Percentiles rank a stretch among this genome's conserved stretches.
Evolutionary conservation across 352 stramenopile species (phyloP).

Genomic region (Globisporangium paroecandrum): DNA sequence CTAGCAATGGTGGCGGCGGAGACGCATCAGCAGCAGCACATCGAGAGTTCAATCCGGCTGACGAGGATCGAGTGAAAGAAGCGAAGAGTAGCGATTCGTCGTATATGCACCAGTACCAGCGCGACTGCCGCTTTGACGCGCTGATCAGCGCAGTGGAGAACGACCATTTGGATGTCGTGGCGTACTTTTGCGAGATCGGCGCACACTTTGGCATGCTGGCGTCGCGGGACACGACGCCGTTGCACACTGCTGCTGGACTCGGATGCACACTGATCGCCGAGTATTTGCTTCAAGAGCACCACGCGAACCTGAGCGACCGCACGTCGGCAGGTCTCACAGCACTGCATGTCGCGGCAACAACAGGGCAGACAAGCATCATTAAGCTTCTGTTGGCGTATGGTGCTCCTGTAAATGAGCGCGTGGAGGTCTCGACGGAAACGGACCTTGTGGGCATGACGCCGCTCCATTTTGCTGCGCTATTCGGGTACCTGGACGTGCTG

Average conservation of each 20-base stretch:
- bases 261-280: slow-evolving; percentile 16
- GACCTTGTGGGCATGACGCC: slow-evolving; percentile 22
- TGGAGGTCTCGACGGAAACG: not conserved
- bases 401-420: slow-evolving; percentile 21
- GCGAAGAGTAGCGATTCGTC: not conserved
- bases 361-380: slow-evolving; percentile 29
- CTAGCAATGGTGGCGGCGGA: not conserved
- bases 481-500: slow-evolving; percentile 18
- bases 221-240: slow-evolving; percentile 13
- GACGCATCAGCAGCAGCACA: not conserved
- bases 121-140: slow-evolving; percentile 10
- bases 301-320: slow-evolving; percentile 7
- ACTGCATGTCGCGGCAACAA: slow-evolving; percentile 27
- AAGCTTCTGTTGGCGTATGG: slow-evolving; percentile 26
- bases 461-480: slow-evolving; percentile 20
- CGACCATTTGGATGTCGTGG: slow-evolving; percentile 18
- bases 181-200: slow-evolving; percentile 19
- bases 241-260: slow-evolving; percentile 17
- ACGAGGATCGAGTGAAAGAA: slow-evolving; percentile 1
- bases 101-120: not conserved
- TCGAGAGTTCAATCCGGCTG: not conserved
- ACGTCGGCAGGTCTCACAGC: slow-evolving; percentile 20
- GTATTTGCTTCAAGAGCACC: slow-evolving; percentile 17
- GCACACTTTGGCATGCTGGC: slow-evolving; percentile 15
- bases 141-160: slow-evolving; percentile 17